Conservation (phyloP, 352 stramenopile genomes). For the Peronospora tabacina region DNA sequence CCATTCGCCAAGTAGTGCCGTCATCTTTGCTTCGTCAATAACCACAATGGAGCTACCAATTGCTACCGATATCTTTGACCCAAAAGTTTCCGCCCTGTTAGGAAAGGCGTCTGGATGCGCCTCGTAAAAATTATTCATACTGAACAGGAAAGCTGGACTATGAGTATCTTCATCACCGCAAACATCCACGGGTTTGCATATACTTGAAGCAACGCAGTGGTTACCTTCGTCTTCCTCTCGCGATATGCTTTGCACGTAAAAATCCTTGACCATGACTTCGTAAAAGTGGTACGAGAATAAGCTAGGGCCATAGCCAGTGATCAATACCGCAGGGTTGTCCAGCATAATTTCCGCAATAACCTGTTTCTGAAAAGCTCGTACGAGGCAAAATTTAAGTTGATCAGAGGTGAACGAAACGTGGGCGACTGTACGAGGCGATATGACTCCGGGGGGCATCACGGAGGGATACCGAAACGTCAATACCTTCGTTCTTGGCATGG, state of each 20-base stretch:
- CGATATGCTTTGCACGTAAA: conserved; percentile 71
- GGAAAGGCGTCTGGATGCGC: conserved; percentile 49
- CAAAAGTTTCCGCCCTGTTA: conserved; percentile 48
- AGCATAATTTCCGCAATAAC: conserved; percentile 56
- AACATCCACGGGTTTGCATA: conserved; percentile 20
- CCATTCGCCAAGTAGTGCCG: conserved; percentile 47
- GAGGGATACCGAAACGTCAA: conserved; percentile 77
- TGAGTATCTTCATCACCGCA: conserved; percentile 6
- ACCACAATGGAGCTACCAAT: conserved; percentile 65
- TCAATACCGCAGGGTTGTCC: conserved; percentile 38
- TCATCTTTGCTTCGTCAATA: conserved; percentile 71
- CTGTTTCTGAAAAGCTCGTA: conserved; percentile 54
- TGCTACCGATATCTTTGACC: conserved; percentile 58
- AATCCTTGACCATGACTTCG: conserved; percentile 51
- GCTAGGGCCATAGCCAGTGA: conserved; percentile 66
- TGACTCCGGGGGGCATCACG: conserved; percentile 47
- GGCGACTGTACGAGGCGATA: conserved; percentile 42
- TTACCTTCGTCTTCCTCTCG: conserved; percentile 30
- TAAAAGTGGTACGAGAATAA: conserved; percentile 82
- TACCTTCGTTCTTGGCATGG: conserved; percentile 40
- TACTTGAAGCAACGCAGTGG: conserved; percentile 74
- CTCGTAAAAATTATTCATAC: conserved; percentile 62
- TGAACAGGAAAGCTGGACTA: conserved; percentile 36
- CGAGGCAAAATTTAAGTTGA: conserved; percentile 56
- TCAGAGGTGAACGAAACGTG: conserved; percentile 47